Percentiles rank a stretch among this genome's conserved stretches.
Evolutionary conservation across 2,329 filamentous ascomycete species (phyloP).

Genomic region (Ophiostoma ips): DNA sequence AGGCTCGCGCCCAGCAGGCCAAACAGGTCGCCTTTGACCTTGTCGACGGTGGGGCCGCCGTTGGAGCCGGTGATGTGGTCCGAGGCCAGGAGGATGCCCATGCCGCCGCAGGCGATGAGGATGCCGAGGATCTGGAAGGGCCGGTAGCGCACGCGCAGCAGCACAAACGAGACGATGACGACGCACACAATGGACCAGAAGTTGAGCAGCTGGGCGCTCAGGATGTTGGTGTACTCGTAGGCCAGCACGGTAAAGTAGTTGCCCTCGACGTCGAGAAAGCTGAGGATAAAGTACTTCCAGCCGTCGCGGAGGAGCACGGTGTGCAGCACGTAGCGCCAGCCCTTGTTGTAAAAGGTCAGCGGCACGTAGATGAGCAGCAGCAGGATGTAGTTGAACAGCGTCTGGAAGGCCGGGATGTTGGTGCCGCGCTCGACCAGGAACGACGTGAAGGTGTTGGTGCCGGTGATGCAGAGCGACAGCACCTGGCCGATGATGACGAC

Average conservation of each 20-base stretch:
- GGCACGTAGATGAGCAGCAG: conserved; percentile 70
- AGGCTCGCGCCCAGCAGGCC: conserved; percentile 77
- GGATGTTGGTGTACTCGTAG: conserved; percentile 81
- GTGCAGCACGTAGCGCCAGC: conserved; percentile 52
- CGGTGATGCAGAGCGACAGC: conserved; percentile 78
- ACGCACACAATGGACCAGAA: conserved; percentile 97
- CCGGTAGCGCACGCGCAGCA: conserved; percentile 84
- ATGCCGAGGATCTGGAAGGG: conserved; percentile 71
- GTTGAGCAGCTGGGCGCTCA: conserved; percentile 90
- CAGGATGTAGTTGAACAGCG: conserved; percentile 85
- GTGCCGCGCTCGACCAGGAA: conserved; percentile 54
- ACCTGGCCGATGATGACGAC: conserved; percentile 70
- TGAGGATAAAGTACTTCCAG: conserved; percentile 88
- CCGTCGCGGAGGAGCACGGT: conserved; percentile 53
- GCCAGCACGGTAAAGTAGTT: conserved; percentile 97
- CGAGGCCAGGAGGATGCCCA: conserved; percentile 71
- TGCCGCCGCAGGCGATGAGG: conserved; percentile 78
- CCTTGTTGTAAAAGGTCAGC: conserved; percentile 67
- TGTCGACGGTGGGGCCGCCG: conserved; percentile 51
- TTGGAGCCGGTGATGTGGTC: conserved; percentile 73
- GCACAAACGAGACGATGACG: conserved; percentile 65
- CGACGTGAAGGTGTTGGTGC: conserved; percentile 78
- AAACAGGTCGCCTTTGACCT: conserved; percentile 86
- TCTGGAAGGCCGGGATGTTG: conserved; percentile 88
- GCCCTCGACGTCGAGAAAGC: conserved; percentile 87